Evolutionary conservation across 2,329 filamentous ascomycete genomes (phyloP).

Genomic region (Aspergillus hortae): DNA sequence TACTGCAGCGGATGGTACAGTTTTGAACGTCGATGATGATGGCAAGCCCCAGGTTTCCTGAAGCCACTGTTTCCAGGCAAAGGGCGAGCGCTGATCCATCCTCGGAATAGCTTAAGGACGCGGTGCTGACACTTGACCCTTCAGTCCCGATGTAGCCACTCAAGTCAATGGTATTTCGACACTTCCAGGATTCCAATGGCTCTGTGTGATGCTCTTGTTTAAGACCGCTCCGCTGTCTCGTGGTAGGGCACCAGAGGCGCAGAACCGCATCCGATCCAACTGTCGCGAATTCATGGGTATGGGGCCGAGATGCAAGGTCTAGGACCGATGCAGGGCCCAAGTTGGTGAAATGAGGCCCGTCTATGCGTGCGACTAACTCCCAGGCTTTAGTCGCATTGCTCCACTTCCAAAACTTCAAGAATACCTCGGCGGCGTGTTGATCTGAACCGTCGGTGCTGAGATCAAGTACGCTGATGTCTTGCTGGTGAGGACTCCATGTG

Average conservation of each 20-base stretch:
- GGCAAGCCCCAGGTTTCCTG: conserved; percentile 57
- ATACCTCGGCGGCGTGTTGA: conserved; percentile 60
- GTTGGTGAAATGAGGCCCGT: conserved; percentile 69
- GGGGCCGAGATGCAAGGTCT: conserved; percentile 68
- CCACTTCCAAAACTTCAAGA: conserved; percentile 87
- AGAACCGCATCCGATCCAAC: conserved; percentile 76
- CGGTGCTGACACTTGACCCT: conserved; percentile 46
- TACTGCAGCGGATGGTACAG: conserved; percentile 63
- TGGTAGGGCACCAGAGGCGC: conserved; percentile 76
- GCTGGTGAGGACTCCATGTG: conserved; percentile 74
- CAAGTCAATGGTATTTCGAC: conserved; percentile 54
- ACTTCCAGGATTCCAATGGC: conserved; percentile 70
- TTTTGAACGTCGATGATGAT: conserved; percentile 72
- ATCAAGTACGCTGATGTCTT: conserved; percentile 62
- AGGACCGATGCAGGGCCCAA: conserved; percentile 58
- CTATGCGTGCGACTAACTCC: conserved; percentile 77
- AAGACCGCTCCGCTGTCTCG: conserved; percentile 65
- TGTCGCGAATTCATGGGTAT: conserved; percentile 71
- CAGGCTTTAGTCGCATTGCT: conserved; percentile 55
- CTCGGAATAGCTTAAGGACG: conserved; percentile 72
- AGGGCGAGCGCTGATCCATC: conserved; percentile 81
- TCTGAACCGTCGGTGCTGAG: conserved; percentile 36
- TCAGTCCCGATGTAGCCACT: conserved; percentile 32
- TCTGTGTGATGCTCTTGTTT: conserved; percentile 47
- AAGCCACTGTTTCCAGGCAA: conserved; percentile 37